Base-by-base conservation (phyloP, 2,329 filamentous ascomycete genomes). In the Alternaria alternata region DNA sequence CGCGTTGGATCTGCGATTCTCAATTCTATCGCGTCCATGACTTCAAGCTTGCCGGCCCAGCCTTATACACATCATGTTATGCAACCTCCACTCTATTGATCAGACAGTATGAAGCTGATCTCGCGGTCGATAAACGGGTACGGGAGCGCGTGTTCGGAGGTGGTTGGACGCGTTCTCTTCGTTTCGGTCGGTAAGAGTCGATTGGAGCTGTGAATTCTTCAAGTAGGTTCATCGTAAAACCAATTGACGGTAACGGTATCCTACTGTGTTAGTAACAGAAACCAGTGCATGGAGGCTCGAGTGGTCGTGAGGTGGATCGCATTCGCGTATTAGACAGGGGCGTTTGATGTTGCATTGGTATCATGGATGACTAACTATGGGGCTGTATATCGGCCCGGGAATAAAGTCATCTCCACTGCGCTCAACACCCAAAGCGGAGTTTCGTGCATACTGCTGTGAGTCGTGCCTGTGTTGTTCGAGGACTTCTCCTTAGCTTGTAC, bases 1-100 rank as follows among this genome's bases (percentile, higher is more conserved):
- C 57, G 39, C 39, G 46, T 46, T 52, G n/a, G 38, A 32, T 54
- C 32, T 47, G 12, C 2, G 20, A 38, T 38, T 24, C 30, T 32
- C 2, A 16, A 49, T n/a, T 4, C 20, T 14, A 36, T 14, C 20
- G 22, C 16, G 14, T 5, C 9, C 7, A 30, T 36, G 30, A 11
- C 7, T 22, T 2, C 22, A 36, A 49, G 46, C 30, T 38, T 49
- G 32, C 32, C 8, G 0, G 14, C 30, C 20, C 34, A 26, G 5
- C 3, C 34, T 49, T n/a, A 1, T 20, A n/a, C 24, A 12, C 2
- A 4, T 26, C 20, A 1, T 24, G 11, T 24, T 16, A 26, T 49
- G 32, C 8, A 22, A 24, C 34, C 20, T 34, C 16, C 5, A 20
- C 22, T 20, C 32, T 22, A 22, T 24, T 18, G 18, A 26, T 26